Evolutionary conservation across 805 yeast genomes (phyloP).

Genomic region (Pichia paraexigua): DNA sequence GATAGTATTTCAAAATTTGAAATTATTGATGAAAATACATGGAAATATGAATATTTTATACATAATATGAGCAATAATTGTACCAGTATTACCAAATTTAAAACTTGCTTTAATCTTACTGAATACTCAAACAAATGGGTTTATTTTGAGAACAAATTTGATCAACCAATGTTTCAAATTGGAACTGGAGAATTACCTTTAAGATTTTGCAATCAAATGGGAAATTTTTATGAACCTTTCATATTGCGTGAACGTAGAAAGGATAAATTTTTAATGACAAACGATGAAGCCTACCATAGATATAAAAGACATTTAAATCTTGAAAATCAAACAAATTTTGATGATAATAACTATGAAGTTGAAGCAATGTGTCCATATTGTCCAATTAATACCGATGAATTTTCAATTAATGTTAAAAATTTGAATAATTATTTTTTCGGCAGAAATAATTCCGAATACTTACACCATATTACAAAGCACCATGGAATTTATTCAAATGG

Average conservation of each 20-base stretch:
- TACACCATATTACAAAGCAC: slow-evolving; percentile 28
- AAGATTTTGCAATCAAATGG: slow-evolving; percentile 2
- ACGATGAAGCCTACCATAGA: neutral
- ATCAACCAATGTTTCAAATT: slow-evolving; percentile 1
- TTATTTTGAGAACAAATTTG: slow-evolving; percentile 2
- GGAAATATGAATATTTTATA: neutral
- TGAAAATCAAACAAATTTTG: slow-evolving; percentile 7
- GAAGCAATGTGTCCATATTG: slow-evolving; percentile 27
- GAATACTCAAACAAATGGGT: slow-evolving; percentile 1
- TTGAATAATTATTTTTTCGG: slow-evolving; percentile 19
- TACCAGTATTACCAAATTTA: neutral
- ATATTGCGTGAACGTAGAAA: slow-evolving; percentile 16
- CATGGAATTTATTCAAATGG: slow-evolving; percentile 28
- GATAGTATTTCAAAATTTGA: neutral
- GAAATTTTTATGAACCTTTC: slow-evolving; percentile 10
- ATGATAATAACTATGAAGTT: slow-evolving; percentile 13
- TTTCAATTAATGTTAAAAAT: neutral
- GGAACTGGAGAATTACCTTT: neutral
- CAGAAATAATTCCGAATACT: slow-evolving; percentile 24
- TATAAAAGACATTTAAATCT: neutral
- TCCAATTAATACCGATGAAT: slow-evolving; percentile 4
- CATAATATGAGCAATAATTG: neutral
- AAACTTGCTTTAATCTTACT: too few species aligned
- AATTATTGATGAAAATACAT: neutral
- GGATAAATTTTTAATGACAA: neutral